phyloP scores from a whole-genome alignment of 2,329 filamentous ascomycete genomes.

The Ophiostoma himal-ulmi region DNA sequence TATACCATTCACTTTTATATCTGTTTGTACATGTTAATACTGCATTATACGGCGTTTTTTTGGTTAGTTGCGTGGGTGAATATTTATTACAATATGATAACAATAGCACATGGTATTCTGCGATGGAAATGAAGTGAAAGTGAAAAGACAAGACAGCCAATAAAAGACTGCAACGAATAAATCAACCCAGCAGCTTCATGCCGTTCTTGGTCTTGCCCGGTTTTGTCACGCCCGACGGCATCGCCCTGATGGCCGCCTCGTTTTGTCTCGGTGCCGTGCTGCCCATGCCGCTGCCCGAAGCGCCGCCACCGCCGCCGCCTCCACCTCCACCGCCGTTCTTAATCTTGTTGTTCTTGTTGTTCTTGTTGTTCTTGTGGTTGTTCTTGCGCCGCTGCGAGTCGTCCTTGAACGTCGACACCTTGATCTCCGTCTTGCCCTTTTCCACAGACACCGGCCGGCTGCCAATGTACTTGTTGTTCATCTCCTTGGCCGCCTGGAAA shows the following conservation, averaged over 20 bases:
- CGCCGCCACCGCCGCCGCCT: constrained; percentile 30
- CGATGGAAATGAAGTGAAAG: not conserved
- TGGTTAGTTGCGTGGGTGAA: not conserved
- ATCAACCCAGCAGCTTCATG: constrained; percentile 53
- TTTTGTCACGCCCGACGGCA: constrained; percentile 52
- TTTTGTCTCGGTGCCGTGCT: constrained; percentile 33
- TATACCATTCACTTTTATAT: not conserved
- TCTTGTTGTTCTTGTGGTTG: constrained; percentile 44
- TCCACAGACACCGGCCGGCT: constrained; percentile 86
- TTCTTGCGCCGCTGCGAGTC: constrained; percentile 36
- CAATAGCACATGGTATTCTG: not conserved
- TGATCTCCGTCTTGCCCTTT: constrained; percentile 88
- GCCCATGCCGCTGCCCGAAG: constrained; percentile 31
- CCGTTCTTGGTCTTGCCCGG: constrained; percentile 63
- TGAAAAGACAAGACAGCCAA: not conserved
- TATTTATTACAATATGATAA: not conserved
- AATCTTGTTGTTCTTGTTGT: constrained; percentile 31
- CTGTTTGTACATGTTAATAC: not conserved
- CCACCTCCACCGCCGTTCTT: constrained; percentile 35
- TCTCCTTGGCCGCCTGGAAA: constrained; percentile 92
- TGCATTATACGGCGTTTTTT: constrained; percentile 9
- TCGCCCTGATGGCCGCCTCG: constrained; percentile 48
- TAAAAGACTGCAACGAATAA: not conserved
- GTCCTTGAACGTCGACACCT: constrained; percentile 63
- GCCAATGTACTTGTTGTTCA: constrained; percentile 99